phyloP scores from a whole-genome alignment of 176 grass and related monocot genomes.

The Rhipidocladum racemiflorum region DNA sequence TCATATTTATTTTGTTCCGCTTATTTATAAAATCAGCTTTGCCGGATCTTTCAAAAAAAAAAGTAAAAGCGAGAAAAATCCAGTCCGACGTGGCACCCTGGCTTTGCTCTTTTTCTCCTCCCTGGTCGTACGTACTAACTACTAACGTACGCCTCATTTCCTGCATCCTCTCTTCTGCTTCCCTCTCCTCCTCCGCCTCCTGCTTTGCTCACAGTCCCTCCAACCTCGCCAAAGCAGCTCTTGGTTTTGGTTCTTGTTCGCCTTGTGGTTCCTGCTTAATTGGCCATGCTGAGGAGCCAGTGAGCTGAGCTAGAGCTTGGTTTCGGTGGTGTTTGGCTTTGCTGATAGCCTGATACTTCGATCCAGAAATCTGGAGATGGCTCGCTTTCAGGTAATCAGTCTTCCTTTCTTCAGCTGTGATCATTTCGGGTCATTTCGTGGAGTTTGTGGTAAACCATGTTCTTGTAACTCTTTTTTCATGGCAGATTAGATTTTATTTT shows the following conservation, averaged over 20 bases:
- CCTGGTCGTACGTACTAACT: not conserved
- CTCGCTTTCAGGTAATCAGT: conserved; percentile 32
- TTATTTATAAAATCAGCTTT: no score
- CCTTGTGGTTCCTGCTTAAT: not conserved
- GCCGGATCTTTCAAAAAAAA: not conserved
- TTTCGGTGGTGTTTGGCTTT: not conserved
- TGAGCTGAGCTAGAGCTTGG: not conserved
- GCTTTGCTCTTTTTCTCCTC: conserved; percentile 44
- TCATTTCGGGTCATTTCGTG: not conserved
- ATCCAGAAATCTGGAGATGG: conserved; percentile 16
- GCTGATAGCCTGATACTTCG: not conserved
- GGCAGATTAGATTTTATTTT: not conserved
- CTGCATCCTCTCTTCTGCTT: not conserved
- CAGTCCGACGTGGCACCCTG: conserved; percentile 59
- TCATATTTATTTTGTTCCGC: no score
- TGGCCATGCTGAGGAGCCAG: not conserved
- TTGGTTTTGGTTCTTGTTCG: not conserved
- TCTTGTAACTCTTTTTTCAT: not conserved
- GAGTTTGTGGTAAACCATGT: not conserved
- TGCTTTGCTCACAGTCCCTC: not conserved
- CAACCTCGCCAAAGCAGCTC: not conserved
- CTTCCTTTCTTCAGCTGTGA: not conserved
- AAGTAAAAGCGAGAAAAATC: conserved; percentile 27
- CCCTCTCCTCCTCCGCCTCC: not conserved
- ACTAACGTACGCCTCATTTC: not conserved